Conservation (phyloP, 2,329 filamentous ascomycete species). For the Cladobotryum protrusum region DNA sequence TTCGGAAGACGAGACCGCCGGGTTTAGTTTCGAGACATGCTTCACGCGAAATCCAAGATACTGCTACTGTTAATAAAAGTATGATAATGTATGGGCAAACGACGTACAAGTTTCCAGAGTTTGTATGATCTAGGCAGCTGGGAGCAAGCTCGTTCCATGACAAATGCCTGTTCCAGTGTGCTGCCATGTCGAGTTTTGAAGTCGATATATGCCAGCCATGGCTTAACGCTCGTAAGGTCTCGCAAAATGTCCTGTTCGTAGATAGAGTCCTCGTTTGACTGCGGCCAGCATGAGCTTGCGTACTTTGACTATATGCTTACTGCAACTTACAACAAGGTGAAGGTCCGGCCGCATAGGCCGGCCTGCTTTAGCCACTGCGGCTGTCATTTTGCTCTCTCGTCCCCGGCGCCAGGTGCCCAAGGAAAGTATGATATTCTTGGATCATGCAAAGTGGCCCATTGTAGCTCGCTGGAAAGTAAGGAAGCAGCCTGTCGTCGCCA, state of each 20-base stretch:
- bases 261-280: slow-evolving; percentile 82
- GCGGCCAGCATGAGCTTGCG: slow-evolving; percentile 22
- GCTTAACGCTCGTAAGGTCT: slow-evolving; percentile 77
- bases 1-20: slow-evolving; percentile 70
- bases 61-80: slow-evolving; percentile 32
- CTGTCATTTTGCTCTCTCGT: slow-evolving; percentile 11
- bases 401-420: neutral
- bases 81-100: neutral
- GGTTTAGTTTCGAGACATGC: slow-evolving; percentile 76
- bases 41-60: slow-evolving; percentile 81
- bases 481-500: neutral
- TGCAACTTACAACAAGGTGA: slow-evolving; percentile 41
- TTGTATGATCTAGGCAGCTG: slow-evolving; percentile 95
- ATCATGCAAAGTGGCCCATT: slow-evolving; percentile 5
- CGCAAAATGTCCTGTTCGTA: slow-evolving; percentile 96
- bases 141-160: slow-evolving; percentile 84
- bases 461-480: neutral
- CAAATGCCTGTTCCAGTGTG: slow-evolving; percentile 74
- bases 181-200: slow-evolving; percentile 86
- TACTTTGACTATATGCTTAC: neutral
- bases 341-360: slow-evolving; percentile 41
- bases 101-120: slow-evolving; percentile 84
- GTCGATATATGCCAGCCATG: slow-evolving; percentile 91
- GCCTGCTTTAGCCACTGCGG: slow-evolving; percentile 18
- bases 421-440: neutral